Evolutionary conservation across 164 flowering plant species (phyloP).

Genomic region (Aristolochia contorta): DNA sequence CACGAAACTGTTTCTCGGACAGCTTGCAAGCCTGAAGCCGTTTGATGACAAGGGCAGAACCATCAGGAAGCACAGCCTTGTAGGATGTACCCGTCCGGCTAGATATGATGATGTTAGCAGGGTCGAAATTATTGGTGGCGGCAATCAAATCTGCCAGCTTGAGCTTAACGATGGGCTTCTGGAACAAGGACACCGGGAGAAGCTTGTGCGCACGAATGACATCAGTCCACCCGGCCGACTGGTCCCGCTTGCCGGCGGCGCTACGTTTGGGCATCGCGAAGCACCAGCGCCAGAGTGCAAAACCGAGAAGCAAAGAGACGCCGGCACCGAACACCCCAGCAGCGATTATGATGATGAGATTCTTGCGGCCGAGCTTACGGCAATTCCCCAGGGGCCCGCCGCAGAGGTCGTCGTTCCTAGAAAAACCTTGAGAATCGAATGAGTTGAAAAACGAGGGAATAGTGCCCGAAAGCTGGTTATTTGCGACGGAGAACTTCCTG

Average conservation of each 20-base stretch:
- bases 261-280: constrained; percentile 11
- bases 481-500: constrained; percentile 15
- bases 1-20: constrained; percentile 51
- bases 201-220: constrained; percentile 32
- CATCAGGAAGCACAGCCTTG: constrained; percentile 53
- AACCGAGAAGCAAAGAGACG: constrained; percentile 37
- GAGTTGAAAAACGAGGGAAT: constrained; percentile 15
- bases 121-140: constrained; percentile 45
- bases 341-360: constrained; percentile 35
- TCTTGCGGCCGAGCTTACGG: constrained; percentile 25
- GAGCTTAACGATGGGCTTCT: constrained; percentile 61
- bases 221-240: constrained; percentile 32
- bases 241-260: constrained; percentile 9
- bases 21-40: constrained; percentile 34
- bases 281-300: constrained; percentile 52
- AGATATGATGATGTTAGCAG: constrained; percentile 23
- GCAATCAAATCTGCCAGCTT: constrained; percentile 46
- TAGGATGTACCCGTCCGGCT: constrained; percentile 49
- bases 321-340: constrained; percentile 56
- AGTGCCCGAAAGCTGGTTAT: constrained; percentile 20
- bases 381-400: constrained; percentile 33
- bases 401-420: constrained; percentile 33
- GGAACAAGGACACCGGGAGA: constrained; percentile 51
- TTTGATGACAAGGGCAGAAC: constrained; percentile 55
- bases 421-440: constrained; percentile 10